phyloP scores from a whole-genome alignment of 805 yeast species.

The Metschnikowia noctiluminum region DNA sequence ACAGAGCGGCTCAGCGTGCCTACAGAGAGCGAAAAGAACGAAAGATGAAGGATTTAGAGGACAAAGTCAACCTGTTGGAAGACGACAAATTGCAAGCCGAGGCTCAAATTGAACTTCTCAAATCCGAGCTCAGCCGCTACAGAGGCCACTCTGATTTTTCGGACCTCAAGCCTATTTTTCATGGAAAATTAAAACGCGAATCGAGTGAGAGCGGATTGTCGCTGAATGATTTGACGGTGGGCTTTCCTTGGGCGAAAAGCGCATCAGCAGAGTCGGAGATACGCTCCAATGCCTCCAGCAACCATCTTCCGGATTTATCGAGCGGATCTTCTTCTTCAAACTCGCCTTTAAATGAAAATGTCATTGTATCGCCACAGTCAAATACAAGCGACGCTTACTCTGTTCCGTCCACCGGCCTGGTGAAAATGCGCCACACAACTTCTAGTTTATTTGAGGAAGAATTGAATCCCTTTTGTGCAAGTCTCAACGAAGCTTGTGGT shows the following conservation, averaged over 20 bases:
- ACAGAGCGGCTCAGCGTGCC: slow-evolving; percentile 98
- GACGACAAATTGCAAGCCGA: slow-evolving; percentile 63
- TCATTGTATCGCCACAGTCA: slow-evolving; percentile 33
- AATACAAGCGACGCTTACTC: slow-evolving; percentile 17
- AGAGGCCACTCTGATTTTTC: slow-evolving; percentile 37
- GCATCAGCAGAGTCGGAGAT: slow-evolving; percentile 12
- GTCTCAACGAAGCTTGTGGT: slow-evolving; percentile 81
- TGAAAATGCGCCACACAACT: slow-evolving; percentile 18
- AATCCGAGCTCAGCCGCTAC: slow-evolving; percentile 64
- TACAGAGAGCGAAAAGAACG: slow-evolving; percentile 91
- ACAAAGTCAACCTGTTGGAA: slow-evolving; percentile 70
- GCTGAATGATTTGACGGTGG: slow-evolving; percentile 31
- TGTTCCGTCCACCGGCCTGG: slow-evolving; percentile 7
- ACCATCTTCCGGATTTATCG: slow-evolving; percentile 33
- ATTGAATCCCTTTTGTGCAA: slow-evolving; percentile 70
- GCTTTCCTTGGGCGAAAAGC: slow-evolving; percentile 49
- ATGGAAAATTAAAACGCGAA: slow-evolving; percentile 1
- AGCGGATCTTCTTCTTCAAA: slow-evolving; percentile 34
- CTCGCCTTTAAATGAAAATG: slow-evolving; percentile 39
- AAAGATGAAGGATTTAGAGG: slow-evolving; percentile 81
- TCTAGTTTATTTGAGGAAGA: slow-evolving; percentile 55
- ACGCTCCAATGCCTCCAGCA: slow-evolving; percentile 8
- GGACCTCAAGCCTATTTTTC: slow-evolving; percentile 19
- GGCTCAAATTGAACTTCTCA: slow-evolving; percentile 71
- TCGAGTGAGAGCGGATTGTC: background rate